These are phyloP conservation scores for Fusarium bactridioides DNA, from an alignment of 2,329 filamentous ascomycete genomes.

Conservation along the genomic window DNA sequence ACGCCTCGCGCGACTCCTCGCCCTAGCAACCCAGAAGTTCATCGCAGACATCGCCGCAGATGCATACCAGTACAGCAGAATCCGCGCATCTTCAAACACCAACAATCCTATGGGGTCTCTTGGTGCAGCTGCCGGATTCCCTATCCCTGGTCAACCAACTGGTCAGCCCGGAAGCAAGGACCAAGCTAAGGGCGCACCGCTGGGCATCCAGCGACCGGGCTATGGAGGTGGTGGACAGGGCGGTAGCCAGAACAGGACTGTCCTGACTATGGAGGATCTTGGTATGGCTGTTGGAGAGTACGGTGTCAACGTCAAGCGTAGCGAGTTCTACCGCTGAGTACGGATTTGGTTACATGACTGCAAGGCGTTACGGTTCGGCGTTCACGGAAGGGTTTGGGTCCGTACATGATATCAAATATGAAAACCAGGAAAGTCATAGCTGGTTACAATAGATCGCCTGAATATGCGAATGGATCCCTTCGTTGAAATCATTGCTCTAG, in stretches of 20 bases:
- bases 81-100: conserved; percentile 85
- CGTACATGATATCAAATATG: conserved; percentile 26
- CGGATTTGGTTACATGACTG: conserved; percentile 16
- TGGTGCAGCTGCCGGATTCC: conserved; percentile 76
- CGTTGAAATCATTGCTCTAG: conserved; percentile 26
- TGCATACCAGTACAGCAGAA: conserved; percentile 96
- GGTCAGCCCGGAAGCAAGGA: conserved; percentile 65
- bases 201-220: conserved; percentile 79
- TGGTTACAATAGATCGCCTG: conserved; percentile 31
- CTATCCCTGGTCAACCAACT: conserved; percentile 68
- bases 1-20: conserved; percentile 89
- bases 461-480: conserved; percentile 10
- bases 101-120: conserved; percentile 93
- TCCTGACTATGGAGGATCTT: conserved; percentile 97
- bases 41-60: conserved; percentile 97
- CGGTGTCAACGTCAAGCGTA: conserved; percentile 95
- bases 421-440: conserved; percentile 14
- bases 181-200: conserved; percentile 65
- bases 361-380: conserved; percentile 39
- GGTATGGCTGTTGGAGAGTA: conserved; percentile 99
- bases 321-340: conserved; percentile 87
- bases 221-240: conserved; percentile 90
- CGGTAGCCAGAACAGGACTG: conserved; percentile 87
- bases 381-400: conserved; percentile 25
- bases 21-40: conserved; percentile 98